Evolutionary conservation across 2,329 filamentous ascomycete species (phyloP).

Genomic region (Chalara sp.): DNA sequence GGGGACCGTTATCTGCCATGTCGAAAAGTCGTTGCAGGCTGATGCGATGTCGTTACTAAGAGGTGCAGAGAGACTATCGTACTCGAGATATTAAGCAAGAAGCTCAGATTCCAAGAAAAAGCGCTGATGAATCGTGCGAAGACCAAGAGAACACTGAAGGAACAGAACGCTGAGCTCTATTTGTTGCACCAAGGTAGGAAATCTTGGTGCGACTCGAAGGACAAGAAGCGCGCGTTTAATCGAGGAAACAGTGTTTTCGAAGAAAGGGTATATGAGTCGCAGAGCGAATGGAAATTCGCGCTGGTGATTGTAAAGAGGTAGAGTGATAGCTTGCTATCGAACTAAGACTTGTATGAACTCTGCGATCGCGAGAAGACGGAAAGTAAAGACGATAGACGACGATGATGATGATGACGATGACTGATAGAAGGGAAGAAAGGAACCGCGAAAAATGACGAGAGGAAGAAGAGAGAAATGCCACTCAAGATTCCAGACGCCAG

Average conservation of each 20-base stretch:
- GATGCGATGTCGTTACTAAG: slow-evolving; percentile 15
- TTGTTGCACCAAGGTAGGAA: slow-evolving; percentile 15
- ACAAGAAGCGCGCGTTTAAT: slow-evolving; percentile 19
- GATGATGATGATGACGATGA: slow-evolving; percentile 20
- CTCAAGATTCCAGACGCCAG: slow-evolving; percentile 26
- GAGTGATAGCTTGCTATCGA: slow-evolving; percentile 19
- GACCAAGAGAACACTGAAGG: slow-evolving; percentile 16
- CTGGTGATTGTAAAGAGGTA: slow-evolving; percentile 8
- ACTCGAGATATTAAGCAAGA: slow-evolving; percentile 16
- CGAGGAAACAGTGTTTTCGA: background rate
- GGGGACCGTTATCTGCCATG: slow-evolving; percentile 74
- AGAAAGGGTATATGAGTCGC: background rate
- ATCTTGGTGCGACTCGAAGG: slow-evolving; percentile 23
- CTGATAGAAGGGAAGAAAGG: slow-evolving; percentile 20
- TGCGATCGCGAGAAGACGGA: slow-evolving; percentile 18
- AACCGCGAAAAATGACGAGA: slow-evolving; percentile 20
- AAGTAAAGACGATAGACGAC: slow-evolving; percentile 18
- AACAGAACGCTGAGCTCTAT: slow-evolving; percentile 13
- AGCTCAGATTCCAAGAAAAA: slow-evolving; percentile 9
- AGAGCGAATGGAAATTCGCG: background rate
- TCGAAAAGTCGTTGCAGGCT: slow-evolving; percentile 24
- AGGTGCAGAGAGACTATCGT: slow-evolving; percentile 11
- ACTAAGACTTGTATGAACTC: slow-evolving; percentile 13
- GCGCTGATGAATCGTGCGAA: slow-evolving; percentile 13
- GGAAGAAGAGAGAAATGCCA: slow-evolving; percentile 23